Percentiles rank a stretch among this genome's conserved stretches.
Conservation (phyloP, 345 rosid species). For the Eucalyptus urophylla region DNA sequence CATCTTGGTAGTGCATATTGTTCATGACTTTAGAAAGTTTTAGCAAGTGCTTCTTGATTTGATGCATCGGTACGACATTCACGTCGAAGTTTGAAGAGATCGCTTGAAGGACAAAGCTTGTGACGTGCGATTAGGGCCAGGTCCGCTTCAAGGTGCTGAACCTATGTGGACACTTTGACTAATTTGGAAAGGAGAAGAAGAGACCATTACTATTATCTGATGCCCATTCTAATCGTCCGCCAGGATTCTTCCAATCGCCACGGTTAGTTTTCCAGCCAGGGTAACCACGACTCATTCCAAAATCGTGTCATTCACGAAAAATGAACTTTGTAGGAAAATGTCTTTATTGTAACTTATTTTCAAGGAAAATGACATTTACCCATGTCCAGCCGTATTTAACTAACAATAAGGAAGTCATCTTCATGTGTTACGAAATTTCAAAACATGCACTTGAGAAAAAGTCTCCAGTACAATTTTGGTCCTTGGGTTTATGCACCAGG, state of each 20-base stretch:
- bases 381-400: background rate
- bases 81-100: background rate
- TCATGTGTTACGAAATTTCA: background rate
- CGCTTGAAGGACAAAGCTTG: background rate
- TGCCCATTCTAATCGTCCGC: background rate
- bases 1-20: background rate
- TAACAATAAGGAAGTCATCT: background rate
- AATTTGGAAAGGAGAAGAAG: background rate
- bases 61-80: background rate
- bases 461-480: background rate
- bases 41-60: background rate
- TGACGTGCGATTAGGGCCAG: background rate
- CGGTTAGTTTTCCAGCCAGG: background rate
- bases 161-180: background rate
- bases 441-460: background rate
- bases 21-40: background rate
- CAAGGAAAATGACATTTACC: background rate
- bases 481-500: background rate
- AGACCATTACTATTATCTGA: background rate
- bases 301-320: background rate
- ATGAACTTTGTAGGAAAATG: background rate
- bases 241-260: background rate
- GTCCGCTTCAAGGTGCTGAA: background rate
- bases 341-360: background rate
- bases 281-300: background rate